These are phyloP conservation scores for Byssoonygena ceratinophila DNA, from an alignment of 2,329 filamentous ascomycete genomes.

Conservation along the genomic window DNA sequence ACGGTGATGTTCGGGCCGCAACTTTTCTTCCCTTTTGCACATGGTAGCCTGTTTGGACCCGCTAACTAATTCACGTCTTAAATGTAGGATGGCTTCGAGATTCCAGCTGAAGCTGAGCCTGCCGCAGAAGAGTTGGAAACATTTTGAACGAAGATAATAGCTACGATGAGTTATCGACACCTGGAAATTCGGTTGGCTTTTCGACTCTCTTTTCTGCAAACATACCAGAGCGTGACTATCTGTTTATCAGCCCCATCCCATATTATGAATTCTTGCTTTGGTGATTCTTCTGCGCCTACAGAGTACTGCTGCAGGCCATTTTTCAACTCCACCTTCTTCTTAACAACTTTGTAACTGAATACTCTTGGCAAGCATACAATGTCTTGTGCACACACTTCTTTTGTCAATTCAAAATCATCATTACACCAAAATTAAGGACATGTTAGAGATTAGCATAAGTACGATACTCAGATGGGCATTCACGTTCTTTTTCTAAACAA, in stretches of 20 bases:
- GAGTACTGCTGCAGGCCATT: background rate
- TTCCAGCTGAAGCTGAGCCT: slow-evolving; percentile 57
- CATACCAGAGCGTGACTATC: slow-evolving; percentile 1
- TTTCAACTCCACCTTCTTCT: background rate
- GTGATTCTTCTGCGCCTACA: background rate
- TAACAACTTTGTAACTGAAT: background rate
- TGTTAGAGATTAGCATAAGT: too few species aligned
- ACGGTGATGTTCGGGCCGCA: slow-evolving; percentile 8
- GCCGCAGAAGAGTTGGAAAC: slow-evolving; percentile 33
- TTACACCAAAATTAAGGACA: background rate
- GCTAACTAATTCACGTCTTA: slow-evolving; percentile 4
- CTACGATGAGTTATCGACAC: background rate
- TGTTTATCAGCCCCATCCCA: background rate
- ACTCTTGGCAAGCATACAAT: background rate
- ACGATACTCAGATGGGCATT: too few species aligned
- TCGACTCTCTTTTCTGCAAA: background rate
- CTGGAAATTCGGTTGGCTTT: background rate
- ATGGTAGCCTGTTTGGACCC: background rate
- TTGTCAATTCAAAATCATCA: background rate
- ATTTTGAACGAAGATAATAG: slow-evolving; percentile 22
- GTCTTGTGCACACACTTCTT: background rate
- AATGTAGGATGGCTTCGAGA: slow-evolving; percentile 57
- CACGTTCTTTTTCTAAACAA: too few species aligned
- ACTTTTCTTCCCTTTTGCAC: background rate
- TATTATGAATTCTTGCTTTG: background rate